Conservation (phyloP, 768 basidiomycete genomes). For the Mycena polygramma region DNA sequence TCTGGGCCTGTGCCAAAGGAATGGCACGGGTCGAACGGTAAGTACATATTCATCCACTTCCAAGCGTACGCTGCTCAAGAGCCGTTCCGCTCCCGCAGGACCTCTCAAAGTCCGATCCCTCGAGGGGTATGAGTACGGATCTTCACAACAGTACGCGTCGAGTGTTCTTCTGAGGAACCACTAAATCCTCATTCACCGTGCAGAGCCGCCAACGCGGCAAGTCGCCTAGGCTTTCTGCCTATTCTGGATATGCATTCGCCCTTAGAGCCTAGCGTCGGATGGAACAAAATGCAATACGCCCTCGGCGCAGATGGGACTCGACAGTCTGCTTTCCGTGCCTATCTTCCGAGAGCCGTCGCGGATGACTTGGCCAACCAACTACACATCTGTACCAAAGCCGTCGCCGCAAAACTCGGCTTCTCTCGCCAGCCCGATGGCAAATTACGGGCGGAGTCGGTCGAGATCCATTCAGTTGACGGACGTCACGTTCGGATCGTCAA, state of each 20-base stretch:
- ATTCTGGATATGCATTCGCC: constrained; percentile 29
- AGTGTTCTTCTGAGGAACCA: neutral
- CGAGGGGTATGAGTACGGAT: constrained; percentile 2
- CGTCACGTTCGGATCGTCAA: neutral
- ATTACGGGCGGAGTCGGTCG: constrained; percentile 6
- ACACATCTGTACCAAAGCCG: constrained; percentile 20
- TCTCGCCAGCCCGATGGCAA: neutral
- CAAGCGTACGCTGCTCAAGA: neutral
- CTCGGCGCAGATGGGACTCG: constrained; percentile 16
- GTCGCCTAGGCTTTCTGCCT: constrained; percentile 3
- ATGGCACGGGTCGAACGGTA: constrained; percentile 22
- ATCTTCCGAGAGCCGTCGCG: constrained; percentile 8
- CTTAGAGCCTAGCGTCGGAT: constrained; percentile 24
- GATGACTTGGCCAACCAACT: neutral
- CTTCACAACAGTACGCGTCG: neutral
- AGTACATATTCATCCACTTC: neutral
- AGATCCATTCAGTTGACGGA: constrained; percentile 13
- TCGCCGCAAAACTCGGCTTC: constrained; percentile 5
- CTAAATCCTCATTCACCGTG: neutral
- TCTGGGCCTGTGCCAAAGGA: constrained; percentile 13
- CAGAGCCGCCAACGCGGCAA: constrained; percentile 20
- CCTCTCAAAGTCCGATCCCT: constrained; percentile 18
- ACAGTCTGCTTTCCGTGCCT: constrained; percentile 26
- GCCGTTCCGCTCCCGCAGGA: neutral
- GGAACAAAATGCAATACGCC: constrained; percentile 27